Conservation (phyloP, 148 eudicot genomes). For the Cornus florida region DNA sequence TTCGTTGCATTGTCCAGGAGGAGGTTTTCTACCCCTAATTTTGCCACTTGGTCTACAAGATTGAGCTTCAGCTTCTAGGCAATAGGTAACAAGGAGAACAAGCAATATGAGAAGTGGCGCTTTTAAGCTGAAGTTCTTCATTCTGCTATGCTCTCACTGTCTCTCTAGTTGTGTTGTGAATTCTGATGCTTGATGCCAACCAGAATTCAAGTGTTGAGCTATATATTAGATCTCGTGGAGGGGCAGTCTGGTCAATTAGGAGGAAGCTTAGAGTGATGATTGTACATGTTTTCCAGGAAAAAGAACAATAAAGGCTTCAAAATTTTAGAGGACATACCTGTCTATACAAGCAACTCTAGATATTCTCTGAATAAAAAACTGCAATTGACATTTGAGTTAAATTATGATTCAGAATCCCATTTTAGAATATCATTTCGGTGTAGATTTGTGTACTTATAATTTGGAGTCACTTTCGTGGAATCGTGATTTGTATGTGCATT, state of each 20-base stretch:
- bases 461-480: background rate
- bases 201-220: background rate
- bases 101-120: background rate
- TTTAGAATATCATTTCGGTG: no score
- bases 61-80: background rate
- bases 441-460: no score
- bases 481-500: background rate
- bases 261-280: background rate
- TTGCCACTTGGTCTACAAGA: conserved; percentile 26
- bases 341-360: no score
- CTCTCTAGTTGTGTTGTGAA: background rate
- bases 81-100: background rate
- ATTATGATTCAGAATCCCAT: background rate
- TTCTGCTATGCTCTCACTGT: background rate
- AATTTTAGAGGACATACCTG: no score
- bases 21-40: conserved; percentile 23
- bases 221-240: background rate
- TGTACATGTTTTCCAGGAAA: background rate
- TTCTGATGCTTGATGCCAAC: background rate
- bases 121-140: background rate
- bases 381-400: background rate
- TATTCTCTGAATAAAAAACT: no score
- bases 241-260: background rate
- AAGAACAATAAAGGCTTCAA: background rate
- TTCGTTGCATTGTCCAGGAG: conserved; percentile 29